phyloP scores from a whole-genome alignment of 139 green algal species.

The Coccomyxa sp. region DNA sequence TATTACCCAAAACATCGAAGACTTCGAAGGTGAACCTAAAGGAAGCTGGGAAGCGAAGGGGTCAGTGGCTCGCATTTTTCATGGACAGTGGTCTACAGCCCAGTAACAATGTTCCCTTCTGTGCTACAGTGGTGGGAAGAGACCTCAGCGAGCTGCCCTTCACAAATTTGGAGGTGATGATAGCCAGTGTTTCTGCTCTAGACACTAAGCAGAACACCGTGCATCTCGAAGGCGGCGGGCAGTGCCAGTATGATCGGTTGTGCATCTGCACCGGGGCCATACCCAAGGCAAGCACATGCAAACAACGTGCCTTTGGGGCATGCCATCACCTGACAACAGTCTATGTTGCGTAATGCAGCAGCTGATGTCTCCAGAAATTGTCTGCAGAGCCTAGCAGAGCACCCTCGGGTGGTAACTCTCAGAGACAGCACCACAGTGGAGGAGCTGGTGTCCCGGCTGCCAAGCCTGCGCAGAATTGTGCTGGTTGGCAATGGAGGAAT shows the following conservation, averaged over 20 bases:
- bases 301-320: background rate
- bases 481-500: conserved; percentile 89
- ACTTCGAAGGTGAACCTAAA: conserved; percentile 33
- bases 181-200: conserved; percentile 31
- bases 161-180: conserved; percentile 41
- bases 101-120: background rate
- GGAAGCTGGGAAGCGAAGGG: no score
- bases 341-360: background rate
- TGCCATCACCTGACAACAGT: background rate
- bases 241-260: conserved; percentile 59
- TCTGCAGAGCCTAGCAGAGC: background rate
- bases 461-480: conserved; percentile 31
- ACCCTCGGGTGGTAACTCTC: conserved; percentile 35
- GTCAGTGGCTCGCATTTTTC: background rate
- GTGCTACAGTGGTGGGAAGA: conserved; percentile 37
- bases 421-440: conserved; percentile 70
- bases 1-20: conserved; percentile 46
- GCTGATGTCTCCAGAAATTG: background rate
- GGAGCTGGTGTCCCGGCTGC: conserved; percentile 23
- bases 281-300: conserved; percentile 37
- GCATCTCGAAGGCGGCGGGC: conserved; percentile 24
- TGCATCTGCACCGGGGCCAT: conserved; percentile 65
- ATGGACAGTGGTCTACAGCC: no score
- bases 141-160: conserved; percentile 35
- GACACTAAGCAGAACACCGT: conserved; percentile 35